Percentiles rank a stretch among this genome's conserved stretches.
Evolutionary conservation across 352 stramenopile genomes (phyloP).

Genomic region (Globisporangium recalcitrans): DNA sequence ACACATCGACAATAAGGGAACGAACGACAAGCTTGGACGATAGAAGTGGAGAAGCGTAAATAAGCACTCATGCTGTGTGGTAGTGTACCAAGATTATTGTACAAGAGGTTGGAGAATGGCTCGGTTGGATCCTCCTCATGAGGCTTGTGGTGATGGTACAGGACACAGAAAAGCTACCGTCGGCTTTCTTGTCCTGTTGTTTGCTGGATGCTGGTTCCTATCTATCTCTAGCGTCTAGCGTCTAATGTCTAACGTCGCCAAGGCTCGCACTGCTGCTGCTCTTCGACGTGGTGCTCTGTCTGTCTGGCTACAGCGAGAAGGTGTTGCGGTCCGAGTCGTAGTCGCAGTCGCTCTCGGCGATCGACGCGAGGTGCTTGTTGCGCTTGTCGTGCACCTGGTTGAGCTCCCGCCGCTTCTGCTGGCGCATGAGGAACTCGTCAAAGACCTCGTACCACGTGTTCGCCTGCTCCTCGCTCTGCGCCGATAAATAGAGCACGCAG

Average conservation of each 20-base stretch:
- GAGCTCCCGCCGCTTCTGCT: conserved; percentile 33
- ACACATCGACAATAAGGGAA: no score
- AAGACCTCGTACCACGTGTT: conserved; percentile 63
- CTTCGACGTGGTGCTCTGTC: not conserved
- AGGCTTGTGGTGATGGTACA: not conserved
- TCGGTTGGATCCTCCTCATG: not conserved
- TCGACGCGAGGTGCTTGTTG: conserved; percentile 34
- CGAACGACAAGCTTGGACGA: no score
- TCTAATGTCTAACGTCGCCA: not conserved
- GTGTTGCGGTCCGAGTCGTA: conserved; percentile 23
- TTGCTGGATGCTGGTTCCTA: not conserved
- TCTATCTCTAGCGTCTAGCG: no score
- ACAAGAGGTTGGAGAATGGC: not conserved
- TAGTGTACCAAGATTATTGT: not conserved
- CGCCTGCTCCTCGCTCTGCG: conserved; percentile 47
- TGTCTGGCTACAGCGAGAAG: conserved; percentile 7
- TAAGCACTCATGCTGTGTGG: not conserved
- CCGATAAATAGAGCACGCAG: conserved; percentile 39
- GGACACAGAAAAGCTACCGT: not conserved
- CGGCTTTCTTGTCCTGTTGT: conserved; percentile 1
- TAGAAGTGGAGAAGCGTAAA: not conserved
- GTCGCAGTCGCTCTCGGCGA: conserved; percentile 32
- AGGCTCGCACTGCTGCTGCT: not conserved
- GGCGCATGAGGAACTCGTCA: conserved; percentile 35
- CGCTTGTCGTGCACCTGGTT: conserved; percentile 35